Evolutionary conservation across 805 yeast genomes (phyloP).

Genomic region (Candida suzukii): DNA sequence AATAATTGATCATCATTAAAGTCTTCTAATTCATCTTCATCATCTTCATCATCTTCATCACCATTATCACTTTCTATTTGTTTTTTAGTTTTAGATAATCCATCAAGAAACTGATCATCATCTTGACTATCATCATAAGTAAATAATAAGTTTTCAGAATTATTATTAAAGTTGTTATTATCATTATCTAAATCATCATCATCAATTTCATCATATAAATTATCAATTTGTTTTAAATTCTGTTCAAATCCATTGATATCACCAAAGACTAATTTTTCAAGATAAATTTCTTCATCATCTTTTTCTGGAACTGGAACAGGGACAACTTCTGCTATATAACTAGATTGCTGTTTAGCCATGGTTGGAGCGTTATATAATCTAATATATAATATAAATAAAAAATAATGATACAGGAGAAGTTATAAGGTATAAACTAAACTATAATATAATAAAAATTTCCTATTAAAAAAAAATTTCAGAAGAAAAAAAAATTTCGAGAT

Average conservation of each 20-base stretch:
- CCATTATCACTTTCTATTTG: slow-evolving; percentile 24
- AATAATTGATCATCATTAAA: slow-evolving; percentile 45
- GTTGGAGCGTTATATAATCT: neutral
- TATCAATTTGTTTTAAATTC: slow-evolving; percentile 55
- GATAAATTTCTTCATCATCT: slow-evolving; percentile 72
- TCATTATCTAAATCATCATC: slow-evolving; percentile 36
- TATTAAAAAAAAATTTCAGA: too few relatives aligned
- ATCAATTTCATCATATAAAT: slow-evolving; percentile 41
- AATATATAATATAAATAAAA: too few relatives aligned
- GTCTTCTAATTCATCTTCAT: slow-evolving; percentile 24
- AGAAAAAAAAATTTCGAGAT: too few relatives aligned
- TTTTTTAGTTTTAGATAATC: slow-evolving; percentile 36
- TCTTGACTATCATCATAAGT: slow-evolving; percentile 21
- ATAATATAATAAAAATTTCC: too few relatives aligned
- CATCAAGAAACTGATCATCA: slow-evolving; percentile 28
- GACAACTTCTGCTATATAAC: neutral
- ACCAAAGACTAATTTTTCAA: slow-evolving; percentile 87
- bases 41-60: slow-evolving; percentile 23
- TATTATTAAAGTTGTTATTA: slow-evolving; percentile 10
- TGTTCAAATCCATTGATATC: slow-evolving; percentile 69
- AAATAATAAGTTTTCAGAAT: too few relatives aligned
- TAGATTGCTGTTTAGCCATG: neutral
- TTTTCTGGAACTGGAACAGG: slow-evolving; percentile 50
- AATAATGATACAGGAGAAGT: too few relatives aligned
- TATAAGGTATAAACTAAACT: too few relatives aligned